A percentile compares a stretch with the other conserved stretches of the same genome.
Conservation (phyloP, 441 rosid species). For the Croton laevigatus region DNA sequence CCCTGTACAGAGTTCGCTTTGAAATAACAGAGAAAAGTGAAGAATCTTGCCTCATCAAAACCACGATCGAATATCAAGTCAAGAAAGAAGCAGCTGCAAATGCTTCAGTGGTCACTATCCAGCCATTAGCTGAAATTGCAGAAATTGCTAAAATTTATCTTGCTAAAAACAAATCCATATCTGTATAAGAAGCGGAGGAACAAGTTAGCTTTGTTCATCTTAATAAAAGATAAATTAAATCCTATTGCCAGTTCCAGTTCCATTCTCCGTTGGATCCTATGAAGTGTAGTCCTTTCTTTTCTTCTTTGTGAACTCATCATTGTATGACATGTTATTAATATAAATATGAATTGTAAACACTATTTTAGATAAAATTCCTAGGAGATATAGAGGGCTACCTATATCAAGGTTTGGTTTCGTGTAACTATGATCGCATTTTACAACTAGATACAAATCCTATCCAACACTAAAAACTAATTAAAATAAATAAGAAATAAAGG, state of each 20-base stretch:
- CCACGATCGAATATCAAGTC: conserved; percentile 1
- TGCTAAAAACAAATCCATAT: background rate
- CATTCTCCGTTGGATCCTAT: background rate
- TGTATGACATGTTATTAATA: too few species aligned
- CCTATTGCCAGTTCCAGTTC: background rate
- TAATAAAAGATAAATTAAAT: background rate
- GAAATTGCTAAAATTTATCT: background rate
- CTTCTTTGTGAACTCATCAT: too few species aligned
- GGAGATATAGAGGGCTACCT: too few species aligned
- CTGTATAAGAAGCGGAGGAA: background rate
- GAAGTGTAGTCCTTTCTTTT: background rate
- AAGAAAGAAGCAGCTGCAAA: background rate
- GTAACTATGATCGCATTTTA: too few species aligned
- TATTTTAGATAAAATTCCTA: too few species aligned
- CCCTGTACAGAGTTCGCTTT: background rate
- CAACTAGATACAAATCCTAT: too few species aligned
- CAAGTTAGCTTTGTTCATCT: background rate
- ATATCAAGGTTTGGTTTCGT: too few species aligned
- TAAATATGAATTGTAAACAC: too few species aligned
- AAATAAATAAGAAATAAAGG: too few species aligned
- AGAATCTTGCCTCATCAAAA: conserved; percentile 8
- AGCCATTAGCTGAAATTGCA: conserved; percentile 2
- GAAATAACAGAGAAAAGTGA: background rate
- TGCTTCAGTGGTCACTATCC: background rate
- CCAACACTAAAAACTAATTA: too few species aligned